Base-by-base conservation (phyloP, 495 filamentous ascomycete species). In the Tuber umbilicatum region DNA sequence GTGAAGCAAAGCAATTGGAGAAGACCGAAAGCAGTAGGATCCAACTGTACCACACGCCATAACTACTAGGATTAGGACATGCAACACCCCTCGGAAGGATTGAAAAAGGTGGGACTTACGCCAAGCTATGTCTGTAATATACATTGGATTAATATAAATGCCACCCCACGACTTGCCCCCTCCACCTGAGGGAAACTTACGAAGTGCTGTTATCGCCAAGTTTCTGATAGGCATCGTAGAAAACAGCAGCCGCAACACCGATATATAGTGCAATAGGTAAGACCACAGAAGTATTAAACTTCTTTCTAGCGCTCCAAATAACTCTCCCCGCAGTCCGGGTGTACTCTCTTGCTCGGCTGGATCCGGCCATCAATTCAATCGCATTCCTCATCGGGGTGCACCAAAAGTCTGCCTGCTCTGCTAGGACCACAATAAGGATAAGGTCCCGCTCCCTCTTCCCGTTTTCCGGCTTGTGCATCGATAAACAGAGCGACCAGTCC, bases 11-110 rank as follows among this genome's bases (percentile, higher is more conserved):
- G 31, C 81, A 83, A 64, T 83, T 83, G 50, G 79, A 73, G 40
- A 81, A 80, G 35, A 83, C 74, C 12, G 79, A 79, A 39, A 83
- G 73, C 19, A 83, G 68, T 42, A 83, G 39, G 38, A 83, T 75
- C 81, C 81, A 83, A 69, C 75, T 77, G 67, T 79, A 83, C 78
- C 78, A 83, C 37, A 83, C 76, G 23, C 81, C 81, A 68, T 83
- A 79, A 23, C 77, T 79, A 39, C 12, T 39, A 64, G 31, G 27
- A 5, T 23, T 5, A 64, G 27, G 21, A 73, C 43, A 72, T 47
- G 69, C 10, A 27, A 69, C 38, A 27, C 2, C 7, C 2, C 19
- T 3, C 4, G 23, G 70, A 45, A 35, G 17, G 27, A 27, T 64
- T 2, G 19, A 27, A 27, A 19, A 64, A 64, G 27, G 55, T 64